Conservation (phyloP, 2,329 filamentous ascomycete species). For the Karstenula rhodostoma region DNA sequence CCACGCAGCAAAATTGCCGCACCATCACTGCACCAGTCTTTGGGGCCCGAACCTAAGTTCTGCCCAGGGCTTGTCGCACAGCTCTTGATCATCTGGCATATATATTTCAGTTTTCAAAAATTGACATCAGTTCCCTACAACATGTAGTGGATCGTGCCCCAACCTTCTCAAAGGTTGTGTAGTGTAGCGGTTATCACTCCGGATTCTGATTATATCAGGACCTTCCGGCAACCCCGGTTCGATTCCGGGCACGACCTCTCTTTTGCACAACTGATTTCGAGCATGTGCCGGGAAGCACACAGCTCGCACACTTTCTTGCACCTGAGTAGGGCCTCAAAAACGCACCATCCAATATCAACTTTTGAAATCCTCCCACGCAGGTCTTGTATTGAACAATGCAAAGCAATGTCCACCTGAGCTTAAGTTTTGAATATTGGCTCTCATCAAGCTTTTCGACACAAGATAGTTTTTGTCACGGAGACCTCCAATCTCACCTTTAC, state of each 20-base stretch:
- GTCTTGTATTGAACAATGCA: too few relatives aligned
- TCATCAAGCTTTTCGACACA: too few relatives aligned
- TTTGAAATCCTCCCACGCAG: too few relatives aligned
- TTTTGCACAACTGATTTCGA: not conserved
- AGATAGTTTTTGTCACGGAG: too few relatives aligned
- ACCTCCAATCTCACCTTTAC: too few relatives aligned
- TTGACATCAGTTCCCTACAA: slow-evolving; percentile 1
- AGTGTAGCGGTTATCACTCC: slow-evolving; percentile 39
- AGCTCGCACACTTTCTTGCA: too few relatives aligned
- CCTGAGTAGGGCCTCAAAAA: too few relatives aligned
- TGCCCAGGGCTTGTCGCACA: too few relatives aligned
- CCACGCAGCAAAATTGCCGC: not conserved
- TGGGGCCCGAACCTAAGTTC: not conserved
- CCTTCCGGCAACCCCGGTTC: slow-evolving; percentile 39
- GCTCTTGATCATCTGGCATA: not conserved
- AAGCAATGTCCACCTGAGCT: too few relatives aligned
- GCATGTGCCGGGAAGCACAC: too few relatives aligned
- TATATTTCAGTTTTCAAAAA: not conserved
- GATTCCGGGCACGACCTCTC: slow-evolving; percentile 24
- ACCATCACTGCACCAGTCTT: not conserved
- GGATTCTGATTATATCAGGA: slow-evolving; percentile 35
- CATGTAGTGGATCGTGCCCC: slow-evolving; percentile 6
- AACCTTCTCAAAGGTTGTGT: slow-evolving; percentile 18
- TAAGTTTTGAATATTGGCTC: too few relatives aligned
- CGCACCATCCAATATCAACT: too few relatives aligned